Evolutionary conservation across 1,284 basidiomycete species (phyloP).

Genomic region (Boletus smithii): DNA sequence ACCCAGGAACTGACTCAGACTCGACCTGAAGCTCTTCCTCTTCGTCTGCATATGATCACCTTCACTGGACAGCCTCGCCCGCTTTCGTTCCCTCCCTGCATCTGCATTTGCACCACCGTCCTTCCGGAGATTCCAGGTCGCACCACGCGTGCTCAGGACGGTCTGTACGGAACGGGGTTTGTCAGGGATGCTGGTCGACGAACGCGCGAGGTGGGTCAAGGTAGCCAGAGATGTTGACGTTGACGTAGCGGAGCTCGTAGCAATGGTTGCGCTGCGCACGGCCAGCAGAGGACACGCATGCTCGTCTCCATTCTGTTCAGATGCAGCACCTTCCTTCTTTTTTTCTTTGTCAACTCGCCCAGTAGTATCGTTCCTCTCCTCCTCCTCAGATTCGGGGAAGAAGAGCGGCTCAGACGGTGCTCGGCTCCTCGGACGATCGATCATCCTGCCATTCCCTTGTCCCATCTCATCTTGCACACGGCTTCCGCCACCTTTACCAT

Average conservation of each 20-base stretch:
- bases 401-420: slow-evolving; percentile 26
- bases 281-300: background rate
- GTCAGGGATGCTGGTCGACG: background rate
- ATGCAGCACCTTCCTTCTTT: background rate
- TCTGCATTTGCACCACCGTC: slow-evolving; percentile 19
- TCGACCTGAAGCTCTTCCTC: slow-evolving; percentile 39
- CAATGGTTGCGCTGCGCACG: background rate
- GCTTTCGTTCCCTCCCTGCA: slow-evolving; percentile 25
- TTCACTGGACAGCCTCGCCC: slow-evolving; percentile 15
- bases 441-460: background rate
- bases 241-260: background rate
- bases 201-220: background rate
- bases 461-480: background rate
- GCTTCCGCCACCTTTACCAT: slow-evolving; percentile 3
- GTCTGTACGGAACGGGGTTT: slow-evolving; percentile 40
- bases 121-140: slow-evolving; percentile 44
- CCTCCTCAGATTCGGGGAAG: slow-evolving; percentile 25
- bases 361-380: background rate
- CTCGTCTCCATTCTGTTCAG: too few species aligned
- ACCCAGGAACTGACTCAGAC: slow-evolving; percentile 52
- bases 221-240: background rate
- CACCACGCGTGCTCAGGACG: slow-evolving; percentile 45
- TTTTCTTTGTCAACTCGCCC: background rate
- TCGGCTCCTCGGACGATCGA: slow-evolving; percentile 12
- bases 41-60: slow-evolving; percentile 5